Evolutionary conservation across 176 grass and related monocot genomes (phyloP), one percentile per base, ranked within the genome.

Genomic region (Luzula sylvatica): DNA sequence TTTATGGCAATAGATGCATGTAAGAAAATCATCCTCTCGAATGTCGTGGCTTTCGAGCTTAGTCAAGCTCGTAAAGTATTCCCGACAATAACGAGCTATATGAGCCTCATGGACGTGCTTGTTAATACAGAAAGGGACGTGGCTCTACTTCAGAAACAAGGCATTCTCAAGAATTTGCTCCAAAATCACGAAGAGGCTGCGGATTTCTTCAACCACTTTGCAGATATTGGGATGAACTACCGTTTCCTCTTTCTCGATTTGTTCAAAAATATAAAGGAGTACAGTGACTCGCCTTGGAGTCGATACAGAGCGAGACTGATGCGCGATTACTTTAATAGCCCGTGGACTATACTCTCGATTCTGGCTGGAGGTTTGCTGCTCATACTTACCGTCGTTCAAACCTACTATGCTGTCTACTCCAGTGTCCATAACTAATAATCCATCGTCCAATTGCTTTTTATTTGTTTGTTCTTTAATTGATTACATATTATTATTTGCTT

Each of bases 21-120:
- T 40, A 78, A 51, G 8, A 56, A 71, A 5, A 2, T 43, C 0
- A 0, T 56, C 11, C 38, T 63, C 18, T 41, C 40, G 4, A 81
- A 70, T 61, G 12, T 81, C 1, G 32, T 75, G 18, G 71, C 77
- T 0, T 70, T 81, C 26, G 71, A 75, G 43, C 70, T 74, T 51
- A 69, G 58, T 42, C 27, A 35, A 27, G 29, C 42, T 0, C 0
- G 0, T 16, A 51, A 42, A 0, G 1, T 3, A 0, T 3, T 19
- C 0, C 3, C 40, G 1, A 11, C 72, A 7, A 18, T 52, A 11
- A 56, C 75, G 3, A 20, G 27, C 23, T 78, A 71, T 11, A 16
- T 72, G 38, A 2, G 16, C 3, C 54, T 82, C 32, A 67, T 82
- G 67, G 67, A 82, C 13, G 46, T 59, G 14, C 25, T 79, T 9